phyloP scores from a whole-genome alignment of 1,284 basidiomycete genomes.

The Sporisorium exsertum region DNA sequence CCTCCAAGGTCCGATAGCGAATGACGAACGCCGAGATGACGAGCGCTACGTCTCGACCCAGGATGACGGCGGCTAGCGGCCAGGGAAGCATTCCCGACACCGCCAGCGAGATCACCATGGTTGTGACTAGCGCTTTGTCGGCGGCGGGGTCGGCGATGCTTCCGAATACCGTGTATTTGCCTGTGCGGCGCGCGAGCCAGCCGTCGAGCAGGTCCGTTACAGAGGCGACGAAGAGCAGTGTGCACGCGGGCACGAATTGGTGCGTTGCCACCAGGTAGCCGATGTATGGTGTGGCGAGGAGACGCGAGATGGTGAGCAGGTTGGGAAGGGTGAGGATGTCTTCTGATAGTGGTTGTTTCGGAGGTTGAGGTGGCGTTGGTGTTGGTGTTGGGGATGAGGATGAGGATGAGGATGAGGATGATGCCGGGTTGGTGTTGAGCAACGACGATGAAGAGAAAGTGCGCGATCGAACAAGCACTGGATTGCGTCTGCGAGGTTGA shows the following conservation, averaged over 20 bases:
- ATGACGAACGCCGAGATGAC: constrained; percentile 93
- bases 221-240: constrained; percentile 86
- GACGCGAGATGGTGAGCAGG: constrained; percentile 85
- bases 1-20: constrained; percentile 87
- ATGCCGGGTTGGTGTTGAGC: constrained; percentile 35
- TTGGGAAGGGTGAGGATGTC: constrained; percentile 97
- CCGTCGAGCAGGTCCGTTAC: constrained; percentile 92
- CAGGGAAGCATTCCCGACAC: constrained; percentile 86
- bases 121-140: constrained; percentile 96
- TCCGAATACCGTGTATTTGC: constrained; percentile 80
- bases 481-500: not conserved
- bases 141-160: constrained; percentile 96
- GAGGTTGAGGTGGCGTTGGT: constrained; percentile 67
- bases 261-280: constrained; percentile 91
- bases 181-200: constrained; percentile 86
- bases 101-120: constrained; percentile 86
- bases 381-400: constrained; percentile 72
- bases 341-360: constrained; percentile 72
- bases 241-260: constrained; percentile 82
- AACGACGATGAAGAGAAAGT: not conserved
- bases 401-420: constrained; percentile 61
- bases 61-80: constrained; percentile 84
- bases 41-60: constrained; percentile 88
- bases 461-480: not conserved
- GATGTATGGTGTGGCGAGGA: constrained; percentile 86